Evolutionary conservation across 2,329 filamentous ascomycete species (phyloP).

Genomic region (Diaporthe batatas): DNA sequence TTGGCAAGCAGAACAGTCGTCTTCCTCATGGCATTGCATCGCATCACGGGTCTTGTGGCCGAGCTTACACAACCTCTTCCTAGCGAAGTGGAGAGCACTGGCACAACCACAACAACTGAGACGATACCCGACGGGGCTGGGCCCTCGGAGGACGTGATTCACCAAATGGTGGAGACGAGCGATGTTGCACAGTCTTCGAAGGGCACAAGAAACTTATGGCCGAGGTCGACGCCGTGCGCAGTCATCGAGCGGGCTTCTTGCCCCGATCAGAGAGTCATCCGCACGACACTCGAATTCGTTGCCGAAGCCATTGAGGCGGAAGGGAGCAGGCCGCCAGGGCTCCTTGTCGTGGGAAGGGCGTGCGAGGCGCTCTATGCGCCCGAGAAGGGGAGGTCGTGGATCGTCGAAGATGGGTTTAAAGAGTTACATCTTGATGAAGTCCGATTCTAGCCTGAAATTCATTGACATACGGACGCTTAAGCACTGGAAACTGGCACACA

Average conservation of each 20-base stretch:
- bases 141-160: constrained; percentile 24
- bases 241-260: constrained; percentile 95
- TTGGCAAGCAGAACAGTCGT: constrained; percentile 85
- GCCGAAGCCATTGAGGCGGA: constrained; percentile 87
- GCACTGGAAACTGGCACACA: not conserved
- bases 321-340: constrained; percentile 87
- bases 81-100: constrained; percentile 50
- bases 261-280: constrained; percentile 91
- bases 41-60: constrained; percentile 79
- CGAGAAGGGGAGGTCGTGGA: constrained; percentile 76
- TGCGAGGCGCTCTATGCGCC: constrained; percentile 81
- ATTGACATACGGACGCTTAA: not conserved
- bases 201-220: constrained; percentile 71
- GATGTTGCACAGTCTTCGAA: not conserved
- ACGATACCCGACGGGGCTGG: constrained; percentile 5
- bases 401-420: constrained; percentile 87
- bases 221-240: constrained; percentile 84
- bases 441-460: constrained; percentile 14
- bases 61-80: constrained; percentile 70
- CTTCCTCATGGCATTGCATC: constrained; percentile 94
- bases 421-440: constrained; percentile 69
- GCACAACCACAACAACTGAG: constrained; percentile 35
- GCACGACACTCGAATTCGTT: constrained; percentile 85
- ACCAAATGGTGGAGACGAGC: constrained; percentile 36
- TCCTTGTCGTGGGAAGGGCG: constrained; percentile 86